Percentiles rank a stretch among this genome's conserved stretches.
phyloP scores from a whole-genome alignment of 331 rosid genomes.

The Telfairia occidentalis region DNA sequence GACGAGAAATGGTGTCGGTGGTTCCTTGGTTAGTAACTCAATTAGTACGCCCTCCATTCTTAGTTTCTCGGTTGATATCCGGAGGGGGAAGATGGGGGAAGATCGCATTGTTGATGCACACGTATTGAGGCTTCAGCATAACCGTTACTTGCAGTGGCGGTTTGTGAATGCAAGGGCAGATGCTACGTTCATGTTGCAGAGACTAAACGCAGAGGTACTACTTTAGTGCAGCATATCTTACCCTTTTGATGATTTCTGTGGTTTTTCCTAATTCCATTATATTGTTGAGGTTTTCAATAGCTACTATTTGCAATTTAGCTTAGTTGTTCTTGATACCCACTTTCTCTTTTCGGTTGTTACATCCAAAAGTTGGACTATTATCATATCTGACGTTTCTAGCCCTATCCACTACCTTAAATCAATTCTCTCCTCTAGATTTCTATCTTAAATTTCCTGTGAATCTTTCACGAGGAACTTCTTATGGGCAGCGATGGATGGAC shows the following conservation, averaged over 20 bases:
- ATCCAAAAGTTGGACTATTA: not conserved
- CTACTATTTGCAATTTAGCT: not conserved
- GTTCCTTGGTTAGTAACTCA: constrained; percentile 38
- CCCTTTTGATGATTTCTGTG: not conserved
- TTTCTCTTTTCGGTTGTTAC: not conserved
- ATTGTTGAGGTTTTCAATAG: not conserved
- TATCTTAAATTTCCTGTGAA: not conserved
- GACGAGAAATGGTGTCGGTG: constrained; percentile 52
- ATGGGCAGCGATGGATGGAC: not conserved
- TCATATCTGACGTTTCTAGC: not conserved
- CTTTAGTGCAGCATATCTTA: not conserved
- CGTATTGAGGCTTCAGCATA: constrained; percentile 78
- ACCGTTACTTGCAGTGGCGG: constrained; percentile 87
- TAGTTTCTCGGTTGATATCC: constrained; percentile 75
- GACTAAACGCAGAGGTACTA: constrained; percentile 75
- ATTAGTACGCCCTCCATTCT: constrained; percentile 70
- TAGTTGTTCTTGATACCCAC: not conserved
- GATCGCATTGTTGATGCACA: constrained; percentile 88
- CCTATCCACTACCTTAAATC: not conserved
- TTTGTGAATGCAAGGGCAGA: constrained; percentile 93
- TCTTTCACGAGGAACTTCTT: not conserved
- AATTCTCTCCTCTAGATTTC: not conserved
- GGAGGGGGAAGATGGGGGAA: constrained; percentile 96
- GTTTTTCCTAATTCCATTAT: not conserved
- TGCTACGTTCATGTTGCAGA: constrained; percentile 89